Evolutionary conservation across 2,329 filamentous ascomycete genomes (phyloP).

Genomic region (Trichoderma sp.): DNA sequence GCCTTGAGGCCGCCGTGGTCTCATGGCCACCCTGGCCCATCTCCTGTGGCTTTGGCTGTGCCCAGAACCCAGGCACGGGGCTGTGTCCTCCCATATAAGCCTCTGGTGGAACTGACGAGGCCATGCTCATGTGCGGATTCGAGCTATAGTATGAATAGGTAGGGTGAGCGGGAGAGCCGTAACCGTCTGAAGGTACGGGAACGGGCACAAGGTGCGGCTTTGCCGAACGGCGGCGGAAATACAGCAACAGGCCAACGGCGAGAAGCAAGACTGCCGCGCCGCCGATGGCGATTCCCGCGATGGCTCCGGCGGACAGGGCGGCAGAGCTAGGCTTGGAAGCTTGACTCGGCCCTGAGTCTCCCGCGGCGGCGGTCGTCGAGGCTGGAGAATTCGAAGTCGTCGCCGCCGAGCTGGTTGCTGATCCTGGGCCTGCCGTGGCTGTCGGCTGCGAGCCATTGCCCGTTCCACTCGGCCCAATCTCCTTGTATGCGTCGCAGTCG

Average conservation of each 20-base stretch:
- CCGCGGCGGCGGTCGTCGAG: background rate
- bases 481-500: conserved; percentile 36
- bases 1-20: background rate
- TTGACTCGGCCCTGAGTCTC: background rate
- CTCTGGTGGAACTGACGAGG: conserved; percentile 19
- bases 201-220: conserved; percentile 23
- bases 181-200: conserved; percentile 11
- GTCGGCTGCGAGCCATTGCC: conserved; percentile 23
- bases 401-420: background rate
- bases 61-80: conserved; percentile 23
- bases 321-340: conserved; percentile 1
- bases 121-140: conserved; percentile 25
- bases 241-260: conserved; percentile 29
- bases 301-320: conserved; percentile 29
- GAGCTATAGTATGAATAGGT: conserved; percentile 19
- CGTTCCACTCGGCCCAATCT: conserved; percentile 33
- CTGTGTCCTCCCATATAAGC: conserved; percentile 26
- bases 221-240: conserved; percentile 29
- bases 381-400: conserved; percentile 1
- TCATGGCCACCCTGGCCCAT: conserved; percentile 16
- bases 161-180: conserved; percentile 22
- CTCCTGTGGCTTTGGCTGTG: conserved; percentile 27
- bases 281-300: conserved; percentile 37
- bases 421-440: conserved; percentile 14
- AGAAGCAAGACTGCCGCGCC: conserved; percentile 33